Evolutionary conservation across 768 basidiomycete genomes (phyloP), one percentile per base, ranked within the genome.

Genomic region (Ephemerocybe angulata): DNA sequence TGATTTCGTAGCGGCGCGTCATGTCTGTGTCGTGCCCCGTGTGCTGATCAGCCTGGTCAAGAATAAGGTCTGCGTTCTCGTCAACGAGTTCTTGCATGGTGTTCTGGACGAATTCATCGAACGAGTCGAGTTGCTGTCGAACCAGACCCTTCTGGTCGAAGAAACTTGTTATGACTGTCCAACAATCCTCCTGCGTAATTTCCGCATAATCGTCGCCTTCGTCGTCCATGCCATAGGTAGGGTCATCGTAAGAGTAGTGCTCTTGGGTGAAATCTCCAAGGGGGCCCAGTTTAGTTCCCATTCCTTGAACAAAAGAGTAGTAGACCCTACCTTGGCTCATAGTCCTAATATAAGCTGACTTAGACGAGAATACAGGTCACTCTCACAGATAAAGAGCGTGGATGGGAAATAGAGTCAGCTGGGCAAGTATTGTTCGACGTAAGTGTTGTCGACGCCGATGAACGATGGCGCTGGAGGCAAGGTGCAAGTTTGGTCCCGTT

Each of bases 11-110:
- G 55, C 97, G 92, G 60, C 93, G 85, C 67, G 93, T 86, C 75
- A 86, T 86, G 57, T 85, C 80, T 38, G 77, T 72, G 41, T 87
- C 84, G 60, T 90, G 87, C 4, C 96, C 96, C 8, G 94, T 90
- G 68, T 97, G 93, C 71, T 99, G 97, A 69, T 92, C 88, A 50
- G 89, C 89, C 72, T 98, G 97, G 73, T 98, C 96, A 46, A 99
- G 77, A 60, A 96, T 94, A 65, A 99, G 84, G 63, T 93, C 92
- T n/a, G 87, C 75, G 60, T 92, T 92, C 74, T 99, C 97, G 68
- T 98, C 97, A 21, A 99, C 95, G 24, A 99, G 80, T 69, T 98
- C 97, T 72, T 98, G 96, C 94, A 99, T 97, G 13, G 94, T 98
- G 63, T 98, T 98, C 67, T 98, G 93, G 30, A 99, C 92, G 65